A percentile compares a stretch with the other conserved stretches of the same genome.
phyloP scores from a whole-genome alignment of 331 rosid species.

The Rosa hybrid region DNA sequence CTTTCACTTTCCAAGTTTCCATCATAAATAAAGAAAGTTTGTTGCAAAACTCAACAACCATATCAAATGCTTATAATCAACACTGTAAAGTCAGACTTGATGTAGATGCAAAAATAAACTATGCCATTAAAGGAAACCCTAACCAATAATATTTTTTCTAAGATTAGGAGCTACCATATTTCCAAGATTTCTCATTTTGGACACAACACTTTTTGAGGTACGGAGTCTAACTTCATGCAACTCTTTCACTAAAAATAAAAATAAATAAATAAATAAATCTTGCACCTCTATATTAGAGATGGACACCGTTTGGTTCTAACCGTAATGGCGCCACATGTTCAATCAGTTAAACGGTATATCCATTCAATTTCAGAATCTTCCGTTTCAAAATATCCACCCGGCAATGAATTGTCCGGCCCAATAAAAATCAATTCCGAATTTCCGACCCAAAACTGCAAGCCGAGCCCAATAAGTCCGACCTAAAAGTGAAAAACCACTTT shows the following conservation, averaged over 20 bases:
- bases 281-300: no score
- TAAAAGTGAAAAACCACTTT: not conserved
- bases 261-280: no score
- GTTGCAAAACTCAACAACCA: not conserved
- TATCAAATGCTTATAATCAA: not conserved
- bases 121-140: not conserved
- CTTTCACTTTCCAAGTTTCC: not conserved
- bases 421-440: not conserved
- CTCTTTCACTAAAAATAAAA: not conserved
- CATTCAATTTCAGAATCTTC: no score
- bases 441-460: not conserved
- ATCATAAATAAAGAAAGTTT: not conserved
- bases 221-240: no score
- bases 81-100: not conserved
- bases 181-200: no score
- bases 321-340: no score
- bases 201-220: no score
- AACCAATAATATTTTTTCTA: not conserved
- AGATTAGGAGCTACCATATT: no score
- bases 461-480: slow-evolving; percentile 2
- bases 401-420: slow-evolving; percentile 5
- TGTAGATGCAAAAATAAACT: not conserved
- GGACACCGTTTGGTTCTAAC: no score
- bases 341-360: no score
- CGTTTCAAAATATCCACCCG: no score